Evolutionary conservation across 148 eudicot genomes (phyloP).

Genomic region (Polygonum maritimum): DNA sequence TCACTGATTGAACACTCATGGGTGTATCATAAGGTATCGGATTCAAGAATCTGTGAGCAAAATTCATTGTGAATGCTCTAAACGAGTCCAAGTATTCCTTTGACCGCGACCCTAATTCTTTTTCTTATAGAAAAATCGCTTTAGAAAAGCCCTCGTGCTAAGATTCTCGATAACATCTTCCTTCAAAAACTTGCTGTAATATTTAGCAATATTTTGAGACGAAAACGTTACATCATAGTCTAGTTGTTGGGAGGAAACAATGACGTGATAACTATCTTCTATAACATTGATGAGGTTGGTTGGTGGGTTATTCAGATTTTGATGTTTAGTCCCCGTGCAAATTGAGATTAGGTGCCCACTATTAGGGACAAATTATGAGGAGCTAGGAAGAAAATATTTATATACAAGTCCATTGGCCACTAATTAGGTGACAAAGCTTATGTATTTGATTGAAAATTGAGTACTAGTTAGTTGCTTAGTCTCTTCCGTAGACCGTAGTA

Average conservation of each 20-base stretch:
- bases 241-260: constrained; percentile 16
- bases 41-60: too few relatives aligned
- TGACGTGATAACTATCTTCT: constrained; percentile 5
- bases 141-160: background rate
- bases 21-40: too few relatives aligned
- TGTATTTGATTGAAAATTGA: background rate
- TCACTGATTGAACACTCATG: too few relatives aligned
- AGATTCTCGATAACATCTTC: constrained; percentile 9
- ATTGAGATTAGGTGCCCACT: constrained; percentile 2
- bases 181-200: background rate
- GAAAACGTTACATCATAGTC: background rate
- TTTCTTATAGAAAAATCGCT: background rate
- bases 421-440: constrained; percentile 3
- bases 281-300: constrained; percentile 2
- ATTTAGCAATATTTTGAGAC: background rate
- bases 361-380: constrained; percentile 7
- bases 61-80: too few relatives aligned
- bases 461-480: constrained; percentile 2
- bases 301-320: constrained; percentile 7
- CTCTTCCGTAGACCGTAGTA: background rate
- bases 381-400: background rate
- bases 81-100: too few relatives aligned
- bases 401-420: background rate
- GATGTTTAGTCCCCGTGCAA: constrained; percentile 5
- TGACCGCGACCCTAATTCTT: too few relatives aligned